Conservation (phyloP, 306 rosid species). For the Citrullus amarus region DNA sequence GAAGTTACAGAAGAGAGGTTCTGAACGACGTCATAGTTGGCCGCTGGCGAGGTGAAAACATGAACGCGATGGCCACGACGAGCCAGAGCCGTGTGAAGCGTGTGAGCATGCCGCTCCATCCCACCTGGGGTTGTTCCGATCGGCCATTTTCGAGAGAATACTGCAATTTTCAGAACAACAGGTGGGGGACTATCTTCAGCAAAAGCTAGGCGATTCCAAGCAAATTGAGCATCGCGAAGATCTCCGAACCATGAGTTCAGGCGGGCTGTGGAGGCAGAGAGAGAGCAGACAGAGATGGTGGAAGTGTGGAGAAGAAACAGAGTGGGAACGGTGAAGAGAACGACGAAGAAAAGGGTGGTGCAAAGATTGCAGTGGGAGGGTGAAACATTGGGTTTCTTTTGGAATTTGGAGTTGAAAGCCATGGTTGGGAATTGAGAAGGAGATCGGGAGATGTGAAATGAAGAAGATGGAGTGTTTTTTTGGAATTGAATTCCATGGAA, state of each 20-base stretch:
- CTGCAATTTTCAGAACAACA: constrained; percentile 51
- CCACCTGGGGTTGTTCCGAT: constrained; percentile 74
- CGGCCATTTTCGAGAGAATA: constrained; percentile 93
- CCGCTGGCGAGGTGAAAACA: constrained; percentile 66
- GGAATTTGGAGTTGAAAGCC: constrained; percentile 49
- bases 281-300: constrained; percentile 48
- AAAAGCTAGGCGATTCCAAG: constrained; percentile 75
- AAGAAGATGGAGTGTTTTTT: background rate
- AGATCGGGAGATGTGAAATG: background rate
- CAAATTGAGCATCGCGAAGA: constrained; percentile 51
- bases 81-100: constrained; percentile 69
- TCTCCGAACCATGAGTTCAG: constrained; percentile 58
- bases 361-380: constrained; percentile 41
- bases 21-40: constrained; percentile 9
- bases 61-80: constrained; percentile 80
- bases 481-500: constrained; percentile 7
- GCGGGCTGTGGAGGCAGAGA: constrained; percentile 11
- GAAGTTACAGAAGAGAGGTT: constrained; percentile 18
- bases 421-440: constrained; percentile 18
- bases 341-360: constrained; percentile 54
- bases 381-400: constrained; percentile 27
- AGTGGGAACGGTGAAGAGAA: constrained; percentile 65
- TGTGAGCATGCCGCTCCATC: constrained; percentile 93
- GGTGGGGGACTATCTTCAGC: constrained; percentile 24
- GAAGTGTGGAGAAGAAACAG: constrained; percentile 49